phyloP scores from a whole-genome alignment of 148 eudicot genomes.

The Nepenthes gracilis region DNA sequence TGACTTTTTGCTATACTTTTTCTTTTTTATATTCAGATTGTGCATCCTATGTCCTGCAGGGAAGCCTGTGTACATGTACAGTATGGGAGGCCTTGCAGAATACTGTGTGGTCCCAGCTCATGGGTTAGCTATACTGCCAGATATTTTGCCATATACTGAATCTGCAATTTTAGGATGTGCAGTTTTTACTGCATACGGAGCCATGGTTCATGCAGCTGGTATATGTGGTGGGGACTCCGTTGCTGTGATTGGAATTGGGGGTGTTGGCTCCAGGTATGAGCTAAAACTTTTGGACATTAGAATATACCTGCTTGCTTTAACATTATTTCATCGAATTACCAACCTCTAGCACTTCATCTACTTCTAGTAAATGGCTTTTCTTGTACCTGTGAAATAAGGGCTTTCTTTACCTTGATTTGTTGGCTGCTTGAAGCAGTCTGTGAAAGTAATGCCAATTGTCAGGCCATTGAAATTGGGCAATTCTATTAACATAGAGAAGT shows the following conservation, averaged over 20 bases:
- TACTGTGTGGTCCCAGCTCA: constrained; percentile 91
- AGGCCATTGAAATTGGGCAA: too few relatives aligned
- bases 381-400: too few relatives aligned
- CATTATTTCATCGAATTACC: not conserved
- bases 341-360: not conserved
- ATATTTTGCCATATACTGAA: constrained; percentile 85
- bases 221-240: constrained; percentile 87
- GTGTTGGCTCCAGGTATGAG: constrained; percentile 93
- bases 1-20: not conserved
- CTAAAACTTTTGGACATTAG: not conserved
- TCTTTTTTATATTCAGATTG: not conserved
- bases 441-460: too few relatives aligned
- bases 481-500: too few relatives aligned
- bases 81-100: constrained; percentile 99
- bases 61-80: constrained; percentile 97
- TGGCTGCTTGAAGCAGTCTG: too few relatives aligned
- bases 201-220: constrained; percentile 98
- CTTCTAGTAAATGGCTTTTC: too few relatives aligned
- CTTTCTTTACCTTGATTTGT: too few relatives aligned
- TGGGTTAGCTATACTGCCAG: constrained; percentile 65
- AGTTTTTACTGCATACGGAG: constrained; percentile 97
- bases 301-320: not conserved
- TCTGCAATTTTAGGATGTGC: constrained; percentile 98
- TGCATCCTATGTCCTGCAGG: constrained; percentile 29
- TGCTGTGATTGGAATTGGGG: constrained; percentile 97